Evolutionary conservation across 306 rosid genomes (phyloP).

Genomic region (Lotus japonicus): DNA sequence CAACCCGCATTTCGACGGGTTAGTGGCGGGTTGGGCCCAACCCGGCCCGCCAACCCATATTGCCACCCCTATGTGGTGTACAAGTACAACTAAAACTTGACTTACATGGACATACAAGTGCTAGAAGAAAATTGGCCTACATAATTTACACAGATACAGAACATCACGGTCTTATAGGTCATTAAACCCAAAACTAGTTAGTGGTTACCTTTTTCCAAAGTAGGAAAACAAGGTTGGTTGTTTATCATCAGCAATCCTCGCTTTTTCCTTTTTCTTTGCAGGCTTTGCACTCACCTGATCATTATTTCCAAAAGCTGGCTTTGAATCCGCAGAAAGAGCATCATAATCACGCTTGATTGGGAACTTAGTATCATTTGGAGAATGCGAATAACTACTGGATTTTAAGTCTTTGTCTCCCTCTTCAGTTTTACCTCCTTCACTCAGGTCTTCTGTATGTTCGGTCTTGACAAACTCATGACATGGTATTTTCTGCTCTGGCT

Average conservation of each 20-base stretch:
- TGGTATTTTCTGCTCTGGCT: constrained; percentile 24
- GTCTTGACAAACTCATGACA: constrained; percentile 19
- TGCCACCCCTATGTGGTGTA: too few relatives aligned
- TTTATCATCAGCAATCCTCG: constrained; percentile 44
- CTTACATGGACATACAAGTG: neutral
- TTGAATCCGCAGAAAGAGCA: constrained; percentile 36
- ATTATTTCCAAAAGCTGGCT: constrained; percentile 19
- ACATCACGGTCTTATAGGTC: neutral
- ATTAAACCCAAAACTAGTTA: neutral
- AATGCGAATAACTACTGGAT: neutral
- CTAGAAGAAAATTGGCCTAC: constrained; percentile 13
- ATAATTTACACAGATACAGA: constrained; percentile 16
- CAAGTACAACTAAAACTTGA: too few relatives aligned
- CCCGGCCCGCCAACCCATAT: too few relatives aligned
- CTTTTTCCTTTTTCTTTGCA: constrained; percentile 48
- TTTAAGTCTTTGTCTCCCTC: constrained; percentile 30
- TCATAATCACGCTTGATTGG: constrained; percentile 51
- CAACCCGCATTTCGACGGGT: too few relatives aligned
- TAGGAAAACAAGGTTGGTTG: constrained; percentile 61
- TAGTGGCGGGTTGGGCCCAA: too few relatives aligned
- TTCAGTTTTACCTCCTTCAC: too few relatives aligned
- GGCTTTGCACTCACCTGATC: constrained; percentile 34
- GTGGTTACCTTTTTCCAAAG: constrained; percentile 53
- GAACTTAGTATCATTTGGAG: constrained; percentile 23
- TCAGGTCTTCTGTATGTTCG: constrained; percentile 22